Conservation (phyloP, 768 basidiomycete species). For the Naganishia randhawae region DNA sequence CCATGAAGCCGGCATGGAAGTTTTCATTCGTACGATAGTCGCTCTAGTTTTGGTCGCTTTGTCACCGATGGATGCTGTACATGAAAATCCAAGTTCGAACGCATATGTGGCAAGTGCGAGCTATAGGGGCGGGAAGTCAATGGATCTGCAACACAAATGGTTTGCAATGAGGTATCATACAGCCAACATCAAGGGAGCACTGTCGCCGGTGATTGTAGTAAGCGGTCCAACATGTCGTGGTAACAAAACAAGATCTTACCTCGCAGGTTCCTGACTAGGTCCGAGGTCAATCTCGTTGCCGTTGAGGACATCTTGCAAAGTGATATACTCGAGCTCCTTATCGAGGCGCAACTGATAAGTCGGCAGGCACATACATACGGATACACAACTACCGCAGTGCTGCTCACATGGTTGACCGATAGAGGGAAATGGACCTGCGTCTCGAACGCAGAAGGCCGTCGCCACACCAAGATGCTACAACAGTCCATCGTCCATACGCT, state of each 20-base stretch:
- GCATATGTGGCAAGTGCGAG: constrained; percentile 11
- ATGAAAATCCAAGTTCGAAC: constrained; percentile 5
- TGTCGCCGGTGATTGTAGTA: not conserved
- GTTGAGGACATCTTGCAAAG: constrained; percentile 8
- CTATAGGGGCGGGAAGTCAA: not conserved
- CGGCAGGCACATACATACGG: not conserved
- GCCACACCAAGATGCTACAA: constrained; percentile 13
- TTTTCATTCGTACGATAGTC: constrained; percentile 5
- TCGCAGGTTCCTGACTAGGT: constrained; percentile 10
- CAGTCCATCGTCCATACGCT: constrained; percentile 22
- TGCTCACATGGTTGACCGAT: not conserved
- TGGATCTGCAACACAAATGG: no score
- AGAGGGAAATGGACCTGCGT: not conserved
- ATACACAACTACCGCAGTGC: not conserved
- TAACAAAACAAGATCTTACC: not conserved
- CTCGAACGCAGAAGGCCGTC: constrained; percentile 13
- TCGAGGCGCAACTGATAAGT: not conserved
- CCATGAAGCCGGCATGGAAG: constrained; percentile 1
- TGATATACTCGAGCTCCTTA: constrained; percentile 1
- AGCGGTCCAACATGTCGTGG: not conserved
- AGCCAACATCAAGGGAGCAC: constrained; percentile 9
- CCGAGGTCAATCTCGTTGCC: not conserved
- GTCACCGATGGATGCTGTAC: not conserved
- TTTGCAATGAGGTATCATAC: not conserved
- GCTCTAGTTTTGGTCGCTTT: not conserved